Conservation (phyloP, 768 basidiomycete genomes). For the Hebeloma cylindrosporum region DNA sequence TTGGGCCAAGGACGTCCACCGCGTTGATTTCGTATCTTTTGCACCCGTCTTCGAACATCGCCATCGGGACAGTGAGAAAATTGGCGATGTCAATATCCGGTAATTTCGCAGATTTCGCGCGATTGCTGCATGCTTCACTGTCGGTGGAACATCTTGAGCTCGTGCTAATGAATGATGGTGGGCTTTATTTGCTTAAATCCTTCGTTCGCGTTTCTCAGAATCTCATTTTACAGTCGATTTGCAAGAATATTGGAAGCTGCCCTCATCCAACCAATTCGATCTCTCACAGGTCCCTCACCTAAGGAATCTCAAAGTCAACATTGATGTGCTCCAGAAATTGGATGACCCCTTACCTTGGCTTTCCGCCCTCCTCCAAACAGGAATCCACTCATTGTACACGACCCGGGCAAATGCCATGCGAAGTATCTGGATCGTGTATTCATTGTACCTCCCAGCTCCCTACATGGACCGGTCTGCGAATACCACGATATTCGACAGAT, state of each 20-base stretch:
- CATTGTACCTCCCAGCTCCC: constrained; percentile 29
- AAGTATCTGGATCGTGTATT: constrained; percentile 23
- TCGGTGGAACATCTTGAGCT: constrained; percentile 24
- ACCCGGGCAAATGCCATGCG: constrained; percentile 16
- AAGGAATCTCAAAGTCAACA: constrained; percentile 22
- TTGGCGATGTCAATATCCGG: constrained; percentile 27
- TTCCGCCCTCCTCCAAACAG: constrained; percentile 23
- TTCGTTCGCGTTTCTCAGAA: not conserved
- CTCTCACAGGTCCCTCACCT: constrained; percentile 25
- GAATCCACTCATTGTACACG: constrained; percentile 14
- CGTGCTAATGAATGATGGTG: constrained; percentile 27
- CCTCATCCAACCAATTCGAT: constrained; percentile 20
- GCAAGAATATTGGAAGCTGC: constrained; percentile 20
- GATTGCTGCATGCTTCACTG: constrained; percentile 23
- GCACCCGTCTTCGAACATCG: constrained; percentile 21
- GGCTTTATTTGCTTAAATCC: not conserved
- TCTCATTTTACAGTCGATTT: constrained; percentile 17
- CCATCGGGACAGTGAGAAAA: constrained; percentile 20
- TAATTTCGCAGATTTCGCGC: constrained; percentile 26
- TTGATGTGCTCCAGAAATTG: constrained; percentile 28
- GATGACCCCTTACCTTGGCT: constrained; percentile 32
- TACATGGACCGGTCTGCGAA: constrained; percentile 31
- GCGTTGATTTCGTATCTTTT: constrained; percentile 23
- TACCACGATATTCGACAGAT: constrained; percentile 25
- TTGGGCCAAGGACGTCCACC: constrained; percentile 28